Conservation (phyloP, 176 grass and related monocot genomes). For the Lolium multiflorum region DNA sequence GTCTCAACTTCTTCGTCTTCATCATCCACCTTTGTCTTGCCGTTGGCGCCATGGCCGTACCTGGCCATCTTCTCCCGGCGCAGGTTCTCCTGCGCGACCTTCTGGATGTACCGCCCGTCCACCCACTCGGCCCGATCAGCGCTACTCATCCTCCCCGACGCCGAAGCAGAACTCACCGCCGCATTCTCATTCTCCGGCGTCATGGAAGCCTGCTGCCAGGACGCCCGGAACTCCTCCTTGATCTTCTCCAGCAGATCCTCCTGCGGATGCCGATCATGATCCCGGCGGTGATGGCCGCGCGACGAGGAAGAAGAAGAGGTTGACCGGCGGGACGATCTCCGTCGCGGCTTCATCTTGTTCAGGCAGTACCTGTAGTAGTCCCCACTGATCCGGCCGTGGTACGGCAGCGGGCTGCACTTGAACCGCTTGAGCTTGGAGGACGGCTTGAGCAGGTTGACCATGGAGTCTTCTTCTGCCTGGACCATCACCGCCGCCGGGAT, state of each 20-base stretch:
- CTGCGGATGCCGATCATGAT: constrained; percentile 64
- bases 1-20: neutral
- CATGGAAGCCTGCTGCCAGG: constrained; percentile 59
- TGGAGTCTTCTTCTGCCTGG: neutral
- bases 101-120: constrained; percentile 46
- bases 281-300: neutral
- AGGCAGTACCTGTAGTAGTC: constrained; percentile 37
- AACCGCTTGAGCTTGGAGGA: constrained; percentile 29
- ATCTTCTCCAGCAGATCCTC: constrained; percentile 70
- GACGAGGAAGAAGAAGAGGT: neutral
- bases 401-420: constrained; percentile 46
- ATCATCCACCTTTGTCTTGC: constrained; percentile 1
- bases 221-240: constrained; percentile 76
- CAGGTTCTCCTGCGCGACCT: constrained; percentile 74
- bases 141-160: constrained; percentile 28
- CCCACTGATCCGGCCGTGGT: constrained; percentile 21
- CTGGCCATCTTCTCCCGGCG: constrained; percentile 71
- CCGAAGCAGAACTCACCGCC: neutral
- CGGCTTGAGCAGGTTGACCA: neutral
- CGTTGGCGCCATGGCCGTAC: constrained; percentile 39
- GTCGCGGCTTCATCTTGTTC: constrained; percentile 30
- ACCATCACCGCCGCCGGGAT: neutral
- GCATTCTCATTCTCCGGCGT: neutral
- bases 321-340: constrained; percentile 21
- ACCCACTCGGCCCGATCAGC: neutral